Percentiles rank a stretch among this genome's conserved stretches.
Conservation (phyloP, 192 early-diverging fungal species). For the Geranomyces variabilis region DNA sequence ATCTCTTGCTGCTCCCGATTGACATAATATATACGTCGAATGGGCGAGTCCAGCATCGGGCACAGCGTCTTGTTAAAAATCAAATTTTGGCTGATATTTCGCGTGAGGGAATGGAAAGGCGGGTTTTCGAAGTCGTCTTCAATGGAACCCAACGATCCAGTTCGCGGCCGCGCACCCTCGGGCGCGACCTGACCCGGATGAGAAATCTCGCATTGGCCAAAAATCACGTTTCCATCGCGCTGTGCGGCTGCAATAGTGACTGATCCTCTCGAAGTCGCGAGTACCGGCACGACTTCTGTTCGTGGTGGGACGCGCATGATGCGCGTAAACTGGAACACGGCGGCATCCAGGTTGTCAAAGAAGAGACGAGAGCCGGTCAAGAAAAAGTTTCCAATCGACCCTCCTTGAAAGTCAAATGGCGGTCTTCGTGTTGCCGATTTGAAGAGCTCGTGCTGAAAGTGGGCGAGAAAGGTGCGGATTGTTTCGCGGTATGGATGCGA, state of each 20-base stretch:
- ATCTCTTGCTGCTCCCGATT: conserved; percentile 74
- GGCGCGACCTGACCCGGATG: conserved; percentile 57
- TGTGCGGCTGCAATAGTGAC: conserved; percentile 68
- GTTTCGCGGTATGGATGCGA: conserved; percentile 59
- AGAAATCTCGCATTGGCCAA: conserved; percentile 77
- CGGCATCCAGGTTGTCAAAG: conserved; percentile 66
- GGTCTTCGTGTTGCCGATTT: conserved; percentile 41
- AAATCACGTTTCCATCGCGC: conserved; percentile 63
- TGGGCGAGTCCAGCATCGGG: conserved; percentile 52
- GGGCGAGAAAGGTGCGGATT: conserved; percentile 72
- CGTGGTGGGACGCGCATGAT: conserved; percentile 68
- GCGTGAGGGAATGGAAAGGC: conserved; percentile 19
- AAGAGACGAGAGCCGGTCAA: conserved; percentile 76
- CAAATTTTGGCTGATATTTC: conserved; percentile 40
- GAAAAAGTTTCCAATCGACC: conserved; percentile 80
- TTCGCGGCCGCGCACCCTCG: conserved; percentile 36
- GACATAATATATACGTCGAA: conserved; percentile 71
- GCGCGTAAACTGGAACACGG: conserved; percentile 73
- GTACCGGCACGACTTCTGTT: conserved; percentile 69
- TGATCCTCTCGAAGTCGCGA: conserved; percentile 53
- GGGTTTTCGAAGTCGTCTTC: not conserved
- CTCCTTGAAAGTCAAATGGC: conserved; percentile 73
- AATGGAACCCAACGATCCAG: conserved; percentile 15
- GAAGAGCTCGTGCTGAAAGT: conserved; percentile 59
- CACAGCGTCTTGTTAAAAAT: conserved; percentile 57